Base-by-base conservation (phyloP, 2,329 filamentous ascomycete genomes). In the Colletotrichum cuscutae region DNA sequence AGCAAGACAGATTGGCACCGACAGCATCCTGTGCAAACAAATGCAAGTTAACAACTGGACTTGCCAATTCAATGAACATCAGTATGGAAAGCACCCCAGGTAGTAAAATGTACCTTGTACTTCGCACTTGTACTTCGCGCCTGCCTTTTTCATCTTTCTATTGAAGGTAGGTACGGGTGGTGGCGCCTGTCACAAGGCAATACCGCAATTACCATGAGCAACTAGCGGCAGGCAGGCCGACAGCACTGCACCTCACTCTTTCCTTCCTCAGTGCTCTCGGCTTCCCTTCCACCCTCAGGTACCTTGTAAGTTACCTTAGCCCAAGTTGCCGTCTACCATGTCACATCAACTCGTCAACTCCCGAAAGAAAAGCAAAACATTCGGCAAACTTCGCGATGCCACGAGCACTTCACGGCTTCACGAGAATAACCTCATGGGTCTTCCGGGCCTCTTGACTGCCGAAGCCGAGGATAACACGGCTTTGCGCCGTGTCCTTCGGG, bases 401-500 rank as follows among this genome's bases (percentile, higher is more conserved):
- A 68, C 69, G 66, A 72, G 66, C 53, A 56, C 53, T 70, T 57
- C 66, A 70, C 66, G 60, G 60, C 32, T 65, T 59, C 35, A 15
- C 22, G 60, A 56, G 7, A 26, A 69, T n/a, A 42, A n/a, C 42
- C 60, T n/a, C 49, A 59, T 59, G 59, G 53, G 46, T 35, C 64
- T 24, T 59, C 60, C 52, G 65, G 60, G 32, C 53, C 32, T 24
- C 24, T 26, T 22, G 42, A 72, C 67, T 70, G 12, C 70, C 66
- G 70, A 72, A 72, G 66, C 72, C 65, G 68, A 75, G 68, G 68
- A 75, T 74, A 70, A 62, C 59, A 69, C 74, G 72, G 72, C 63
- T 66, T 68, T 66, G 66, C 68, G 58, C 64, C 46, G 49, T 52
- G 30, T 60, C 56, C 9, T 26, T 70, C 58, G 64, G 60, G 68